phyloP scores from a whole-genome alignment of 148 eudicot species.

The Cornus controversa region DNA sequence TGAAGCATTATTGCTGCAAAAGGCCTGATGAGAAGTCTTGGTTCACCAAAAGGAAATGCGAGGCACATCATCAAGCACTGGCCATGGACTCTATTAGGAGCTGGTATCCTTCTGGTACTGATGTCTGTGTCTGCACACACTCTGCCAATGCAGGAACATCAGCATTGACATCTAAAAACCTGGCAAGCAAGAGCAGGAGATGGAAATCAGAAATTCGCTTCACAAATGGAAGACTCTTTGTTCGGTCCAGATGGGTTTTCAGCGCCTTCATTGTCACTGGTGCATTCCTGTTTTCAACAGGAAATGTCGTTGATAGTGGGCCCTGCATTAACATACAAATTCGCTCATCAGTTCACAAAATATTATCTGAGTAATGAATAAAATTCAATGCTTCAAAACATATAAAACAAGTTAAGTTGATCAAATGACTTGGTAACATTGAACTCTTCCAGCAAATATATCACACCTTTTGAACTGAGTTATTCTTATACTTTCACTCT shows the following conservation, averaged over 20 bases:
- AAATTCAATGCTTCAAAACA: not conserved
- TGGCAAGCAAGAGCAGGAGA: conserved; percentile 62
- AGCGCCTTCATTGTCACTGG: conserved; percentile 64
- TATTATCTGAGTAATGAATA: not conserved
- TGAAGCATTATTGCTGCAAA: not conserved
- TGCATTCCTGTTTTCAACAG: conserved; percentile 73
- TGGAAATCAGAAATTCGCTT: conserved; percentile 94
- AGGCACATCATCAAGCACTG: conserved; percentile 42
- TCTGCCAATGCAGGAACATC: conserved; percentile 79
- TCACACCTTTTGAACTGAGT: not conserved
- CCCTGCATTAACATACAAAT: conserved; percentile 52
- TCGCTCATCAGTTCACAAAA: too few relatives aligned
- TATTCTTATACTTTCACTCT: not conserved
- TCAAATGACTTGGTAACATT: too few relatives aligned
- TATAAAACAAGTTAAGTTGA: not conserved
- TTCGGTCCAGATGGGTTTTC: conserved; percentile 69
- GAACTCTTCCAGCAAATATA: too few relatives aligned
- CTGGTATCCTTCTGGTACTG: conserved; percentile 91
- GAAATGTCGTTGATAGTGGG: conserved; percentile 73
- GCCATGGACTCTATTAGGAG: conserved; percentile 91
- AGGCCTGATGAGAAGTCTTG: not conserved
- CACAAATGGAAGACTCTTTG: conserved; percentile 69
- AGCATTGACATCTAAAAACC: conserved; percentile 67
- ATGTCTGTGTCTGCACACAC: conserved; percentile 57
- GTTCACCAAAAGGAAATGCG: not conserved